Evolutionary conservation across 2,329 filamentous ascomycete species (phyloP).

Genomic region (Tolypocladium paradoxum): DNA sequence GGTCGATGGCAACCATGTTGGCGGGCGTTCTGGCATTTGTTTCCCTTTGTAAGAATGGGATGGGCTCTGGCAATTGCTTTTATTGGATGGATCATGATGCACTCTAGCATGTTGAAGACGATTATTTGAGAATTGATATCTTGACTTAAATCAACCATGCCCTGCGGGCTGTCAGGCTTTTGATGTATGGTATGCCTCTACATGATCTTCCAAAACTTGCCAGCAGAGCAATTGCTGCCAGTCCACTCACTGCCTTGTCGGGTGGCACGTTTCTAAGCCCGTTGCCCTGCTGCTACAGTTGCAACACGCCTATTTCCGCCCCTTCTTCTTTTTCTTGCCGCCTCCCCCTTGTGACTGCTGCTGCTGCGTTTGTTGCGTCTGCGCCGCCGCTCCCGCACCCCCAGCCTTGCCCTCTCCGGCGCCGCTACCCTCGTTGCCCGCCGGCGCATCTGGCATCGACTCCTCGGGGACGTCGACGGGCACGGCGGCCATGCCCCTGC

Average conservation of each 20-base stretch:
- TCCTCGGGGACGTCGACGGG: constrained; percentile 29
- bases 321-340: constrained; percentile 61
- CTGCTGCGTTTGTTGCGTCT: constrained; percentile 14
- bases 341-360: constrained; percentile 20
- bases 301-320: constrained; percentile 47
- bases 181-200: neutral
- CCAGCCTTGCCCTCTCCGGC: constrained; percentile 20
- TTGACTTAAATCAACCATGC: neutral
- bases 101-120: constrained; percentile 2
- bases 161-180: neutral
- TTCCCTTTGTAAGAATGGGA: constrained; percentile 2
- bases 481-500: constrained; percentile 54
- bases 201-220: neutral
- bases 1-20: neutral
- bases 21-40: constrained; percentile 1
- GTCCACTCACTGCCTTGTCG: neutral
- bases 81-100: constrained; percentile 10
- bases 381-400: constrained; percentile 13
- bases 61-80: neutral
- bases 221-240: neutral
- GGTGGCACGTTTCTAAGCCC: neutral
- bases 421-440: constrained; percentile 5
- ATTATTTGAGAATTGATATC: neutral
- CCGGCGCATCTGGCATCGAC: constrained; percentile 28
- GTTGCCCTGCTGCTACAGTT: neutral